These are phyloP conservation scores for Jackrogersella multiformis DNA, from an alignment of 495 filamentous ascomycete genomes.

Conservation along the genomic window DNA sequence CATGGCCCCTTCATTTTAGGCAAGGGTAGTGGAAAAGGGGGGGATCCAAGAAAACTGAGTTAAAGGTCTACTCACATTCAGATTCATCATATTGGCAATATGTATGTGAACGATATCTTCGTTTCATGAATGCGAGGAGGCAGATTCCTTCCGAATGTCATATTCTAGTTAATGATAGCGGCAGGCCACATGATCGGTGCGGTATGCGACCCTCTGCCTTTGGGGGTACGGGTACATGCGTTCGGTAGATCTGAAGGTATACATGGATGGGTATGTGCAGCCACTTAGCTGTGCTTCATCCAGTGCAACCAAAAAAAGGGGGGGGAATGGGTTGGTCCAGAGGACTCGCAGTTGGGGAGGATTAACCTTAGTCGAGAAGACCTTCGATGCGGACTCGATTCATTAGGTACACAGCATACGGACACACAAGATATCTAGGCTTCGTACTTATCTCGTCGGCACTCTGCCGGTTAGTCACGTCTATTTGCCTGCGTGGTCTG, in stretches of 20 bases:
- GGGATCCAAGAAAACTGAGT: too few relatives aligned
- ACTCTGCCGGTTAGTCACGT: too few relatives aligned
- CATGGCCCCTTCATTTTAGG: too few relatives aligned
- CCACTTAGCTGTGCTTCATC: neutral
- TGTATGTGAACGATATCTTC: too few relatives aligned
- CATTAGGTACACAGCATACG: neutral
- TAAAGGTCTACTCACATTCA: too few relatives aligned
- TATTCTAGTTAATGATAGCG: neutral
- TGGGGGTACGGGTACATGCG: slow-evolving; percentile 5
- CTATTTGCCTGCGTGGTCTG: too few relatives aligned
- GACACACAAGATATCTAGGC: neutral
- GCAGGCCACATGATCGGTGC: slow-evolving; percentile 20
- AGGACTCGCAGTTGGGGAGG: neutral
- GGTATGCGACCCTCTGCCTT: neutral
- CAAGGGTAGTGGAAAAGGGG: too few relatives aligned
- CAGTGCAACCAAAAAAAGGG: too few relatives aligned
- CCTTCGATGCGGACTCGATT: neutral
- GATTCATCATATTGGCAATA: too few relatives aligned
- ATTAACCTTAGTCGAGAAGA: neutral
- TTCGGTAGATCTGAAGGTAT: slow-evolving; percentile 16
- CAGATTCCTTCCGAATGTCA: neutral
- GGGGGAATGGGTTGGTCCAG: neutral
- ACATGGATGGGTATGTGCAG: neutral
- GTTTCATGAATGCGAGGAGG: neutral
- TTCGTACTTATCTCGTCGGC: too few relatives aligned